phyloP scores from a whole-genome alignment of 352 stramenopile genomes.

The Phytophthora citrophthora region DNA sequence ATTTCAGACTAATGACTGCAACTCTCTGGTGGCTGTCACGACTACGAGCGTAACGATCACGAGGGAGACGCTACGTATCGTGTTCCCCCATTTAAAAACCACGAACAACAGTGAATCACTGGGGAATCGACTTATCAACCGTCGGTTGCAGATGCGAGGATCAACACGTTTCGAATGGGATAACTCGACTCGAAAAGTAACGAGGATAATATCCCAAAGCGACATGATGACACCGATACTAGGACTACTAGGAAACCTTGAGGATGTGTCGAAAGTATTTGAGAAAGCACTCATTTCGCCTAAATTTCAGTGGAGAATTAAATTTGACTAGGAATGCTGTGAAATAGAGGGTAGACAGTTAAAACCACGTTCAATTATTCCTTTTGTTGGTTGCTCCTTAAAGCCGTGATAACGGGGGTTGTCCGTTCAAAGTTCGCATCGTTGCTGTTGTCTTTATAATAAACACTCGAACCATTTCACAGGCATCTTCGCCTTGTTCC shows the following conservation, averaged over 20 bases:
- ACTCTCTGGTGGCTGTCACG: not conserved
- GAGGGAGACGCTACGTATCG: not conserved
- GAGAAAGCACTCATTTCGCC: slow-evolving; percentile 8
- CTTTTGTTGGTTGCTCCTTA: no score
- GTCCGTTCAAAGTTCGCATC: not conserved
- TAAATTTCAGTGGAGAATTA: not conserved
- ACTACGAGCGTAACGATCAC: not conserved
- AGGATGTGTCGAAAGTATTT: slow-evolving; percentile 1
- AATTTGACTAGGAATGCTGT: no score
- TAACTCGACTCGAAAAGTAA: not conserved
- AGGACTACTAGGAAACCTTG: not conserved
- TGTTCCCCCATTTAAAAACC: not conserved
- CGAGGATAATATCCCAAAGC: not conserved
- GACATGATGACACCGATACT: slow-evolving; percentile 4
- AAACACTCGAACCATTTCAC: slow-evolving; percentile 49
- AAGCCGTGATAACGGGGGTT: not conserved
- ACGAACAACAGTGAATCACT: not conserved
- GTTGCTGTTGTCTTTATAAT: slow-evolving; percentile 21
- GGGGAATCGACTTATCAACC: not conserved
- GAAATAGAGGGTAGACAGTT: no score
- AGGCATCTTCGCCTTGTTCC: slow-evolving; percentile 37
- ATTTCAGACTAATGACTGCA: not conserved
- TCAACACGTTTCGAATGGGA: not conserved
- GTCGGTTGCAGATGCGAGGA: not conserved
- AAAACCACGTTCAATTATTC: no score